A percentile compares a stretch with the other conserved stretches of the same genome.
phyloP scores from a whole-genome alignment of 2,329 filamentous ascomycete genomes.

The Alternaria tenuissima region DNA sequence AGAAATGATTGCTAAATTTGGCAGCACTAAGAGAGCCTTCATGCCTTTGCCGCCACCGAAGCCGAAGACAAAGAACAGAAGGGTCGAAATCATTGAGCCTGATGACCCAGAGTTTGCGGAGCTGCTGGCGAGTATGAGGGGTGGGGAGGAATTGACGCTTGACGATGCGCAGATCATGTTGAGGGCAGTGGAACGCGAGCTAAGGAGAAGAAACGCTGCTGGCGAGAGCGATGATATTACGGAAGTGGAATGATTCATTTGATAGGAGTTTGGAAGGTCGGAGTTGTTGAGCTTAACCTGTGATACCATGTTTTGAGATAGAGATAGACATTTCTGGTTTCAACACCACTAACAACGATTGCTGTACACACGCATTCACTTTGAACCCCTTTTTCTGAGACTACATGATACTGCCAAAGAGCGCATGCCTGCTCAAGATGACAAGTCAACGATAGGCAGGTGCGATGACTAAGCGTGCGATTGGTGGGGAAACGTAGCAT shows the following conservation, averaged over 20 bases:
- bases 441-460: neutral
- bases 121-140: conserved; percentile 27
- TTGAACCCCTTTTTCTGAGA: neutral
- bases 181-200: conserved; percentile 24
- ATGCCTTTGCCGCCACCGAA: conserved; percentile 23
- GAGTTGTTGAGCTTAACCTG: conserved; percentile 22
- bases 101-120: conserved; percentile 31
- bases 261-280: conserved; percentile 2
- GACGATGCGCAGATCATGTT: conserved; percentile 32
- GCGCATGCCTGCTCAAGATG: neutral
- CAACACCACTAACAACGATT: conserved; percentile 22
- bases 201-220: conserved; percentile 15
- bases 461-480: conserved; percentile 23
- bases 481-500: conserved; percentile 18
- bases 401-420: neutral
- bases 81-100: conserved; percentile 28
- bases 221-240: conserved; percentile 8
- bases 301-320: conserved; percentile 24
- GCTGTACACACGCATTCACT: neutral
- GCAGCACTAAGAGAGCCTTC: conserved; percentile 45
- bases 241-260: conserved; percentile 13
- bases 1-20: conserved; percentile 73
- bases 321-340: conserved; percentile 26
- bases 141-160: conserved; percentile 23
- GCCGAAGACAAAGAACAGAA: conserved; percentile 18